A percentile compares a stretch with the other conserved stretches of the same genome.
phyloP scores from a whole-genome alignment of 2,329 filamentous ascomycete species.

The Arthrocladium fulminans region DNA sequence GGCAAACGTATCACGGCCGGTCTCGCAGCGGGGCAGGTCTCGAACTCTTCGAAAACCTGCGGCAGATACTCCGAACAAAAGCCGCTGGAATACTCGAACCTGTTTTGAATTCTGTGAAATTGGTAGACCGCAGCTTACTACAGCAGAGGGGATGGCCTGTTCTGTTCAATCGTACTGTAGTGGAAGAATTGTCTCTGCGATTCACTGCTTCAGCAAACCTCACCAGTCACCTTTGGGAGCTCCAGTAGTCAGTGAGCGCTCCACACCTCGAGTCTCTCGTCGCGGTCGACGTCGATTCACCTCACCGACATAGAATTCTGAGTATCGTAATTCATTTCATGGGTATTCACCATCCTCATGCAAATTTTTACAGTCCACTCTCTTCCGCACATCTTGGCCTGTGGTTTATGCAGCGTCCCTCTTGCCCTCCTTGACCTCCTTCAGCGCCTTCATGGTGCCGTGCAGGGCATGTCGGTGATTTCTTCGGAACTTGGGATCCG shows the following conservation, averaged over 20 bases:
- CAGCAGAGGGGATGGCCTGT: neutral
- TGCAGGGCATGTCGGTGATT: slow-evolving; percentile 99
- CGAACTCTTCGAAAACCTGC: neutral
- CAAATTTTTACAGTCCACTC: slow-evolving; percentile 27
- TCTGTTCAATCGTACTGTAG: neutral
- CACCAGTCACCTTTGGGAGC: too few species aligned
- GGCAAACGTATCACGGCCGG: neutral
- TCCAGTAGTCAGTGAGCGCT: too few species aligned
- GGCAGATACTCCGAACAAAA: neutral
- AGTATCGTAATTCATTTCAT: too few species aligned
- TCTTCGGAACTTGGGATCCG: slow-evolving; percentile 98
- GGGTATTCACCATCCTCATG: slow-evolving; percentile 29
- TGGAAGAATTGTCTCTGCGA: neutral
- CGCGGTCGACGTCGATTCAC: too few species aligned
- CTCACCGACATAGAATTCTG: too few species aligned
- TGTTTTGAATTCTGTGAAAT: neutral
- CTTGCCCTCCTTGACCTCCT: slow-evolving; percentile 96
- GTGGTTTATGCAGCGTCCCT: slow-evolving; percentile 66
- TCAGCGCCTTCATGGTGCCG: slow-evolving; percentile 96
- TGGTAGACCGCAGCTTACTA: neutral
- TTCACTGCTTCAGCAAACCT: too few species aligned
- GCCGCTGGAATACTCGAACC: neutral
- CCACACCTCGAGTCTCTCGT: too few species aligned
- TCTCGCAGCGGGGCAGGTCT: too few species aligned
- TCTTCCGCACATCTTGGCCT: slow-evolving; percentile 20